A percentile compares a stretch with the other conserved stretches of the same genome.
Evolutionary conservation across 495 filamentous ascomycete species (phyloP).

Genomic region (Neurospora sp.): DNA sequence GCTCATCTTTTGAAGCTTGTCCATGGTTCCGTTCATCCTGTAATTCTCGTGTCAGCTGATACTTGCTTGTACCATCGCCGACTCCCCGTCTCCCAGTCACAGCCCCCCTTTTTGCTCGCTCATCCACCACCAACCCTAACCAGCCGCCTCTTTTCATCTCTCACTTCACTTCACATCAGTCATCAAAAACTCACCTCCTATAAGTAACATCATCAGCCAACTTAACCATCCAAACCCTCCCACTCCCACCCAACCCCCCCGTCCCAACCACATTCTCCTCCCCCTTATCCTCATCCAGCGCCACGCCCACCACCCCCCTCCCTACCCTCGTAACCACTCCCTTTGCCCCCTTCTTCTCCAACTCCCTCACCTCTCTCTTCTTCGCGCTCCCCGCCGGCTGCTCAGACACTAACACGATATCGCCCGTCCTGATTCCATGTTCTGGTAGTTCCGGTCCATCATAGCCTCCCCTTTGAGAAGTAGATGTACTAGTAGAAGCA

Average conservation of each 20-base stretch:
- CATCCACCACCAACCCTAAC: neutral
- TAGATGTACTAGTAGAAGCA: neutral
- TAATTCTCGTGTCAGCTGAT: neutral
- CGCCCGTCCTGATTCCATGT: slow-evolving; percentile 78
- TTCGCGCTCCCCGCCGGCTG: slow-evolving; percentile 59
- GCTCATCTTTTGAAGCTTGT: slow-evolving; percentile 58
- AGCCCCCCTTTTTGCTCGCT: neutral
- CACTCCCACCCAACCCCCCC: slow-evolving; percentile 53
- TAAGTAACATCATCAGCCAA: slow-evolving; percentile 92
- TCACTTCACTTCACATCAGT: no score
- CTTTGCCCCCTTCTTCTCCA: slow-evolving; percentile 54
- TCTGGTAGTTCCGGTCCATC: slow-evolving; percentile 46
- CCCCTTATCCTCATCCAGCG: slow-evolving; percentile 49
- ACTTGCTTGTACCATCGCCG: neutral
- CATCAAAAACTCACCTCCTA: slow-evolving; percentile 45
- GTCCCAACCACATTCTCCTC: slow-evolving; percentile 53
- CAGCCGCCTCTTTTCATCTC: neutral
- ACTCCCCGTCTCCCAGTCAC: neutral
- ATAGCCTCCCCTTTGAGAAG: neutral
- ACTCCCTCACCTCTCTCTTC: slow-evolving; percentile 58
- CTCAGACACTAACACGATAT: slow-evolving; percentile 75
- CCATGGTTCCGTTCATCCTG: slow-evolving; percentile 88
- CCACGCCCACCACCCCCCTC: slow-evolving; percentile 57
- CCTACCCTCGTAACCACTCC: slow-evolving; percentile 73
- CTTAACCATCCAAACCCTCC: slow-evolving; percentile 64